These are phyloP conservation scores for Candida sonorensis DNA, from an alignment of 805 yeast species.

Conservation along the genomic window DNA sequence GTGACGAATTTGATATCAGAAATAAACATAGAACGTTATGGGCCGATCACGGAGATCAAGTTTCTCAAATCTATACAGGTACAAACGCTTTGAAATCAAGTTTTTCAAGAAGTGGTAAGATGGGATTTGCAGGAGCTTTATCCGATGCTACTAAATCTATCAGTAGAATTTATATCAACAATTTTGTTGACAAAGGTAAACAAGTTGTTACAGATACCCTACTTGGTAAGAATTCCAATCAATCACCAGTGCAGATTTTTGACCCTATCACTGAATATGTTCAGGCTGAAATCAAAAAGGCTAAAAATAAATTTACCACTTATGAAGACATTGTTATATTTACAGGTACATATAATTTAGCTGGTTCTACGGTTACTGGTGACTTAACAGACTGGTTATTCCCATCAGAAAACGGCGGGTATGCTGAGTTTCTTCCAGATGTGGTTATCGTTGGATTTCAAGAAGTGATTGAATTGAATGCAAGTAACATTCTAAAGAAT, in stretches of 20 bases:
- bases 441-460: slow-evolving; percentile 87
- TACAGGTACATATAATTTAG: slow-evolving; percentile 83
- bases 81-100: slow-evolving; percentile 96
- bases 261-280: slow-evolving; percentile 89
- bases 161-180: slow-evolving; percentile 89
- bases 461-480: slow-evolving; percentile 88
- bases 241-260: slow-evolving; percentile 62
- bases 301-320: slow-evolving; percentile 50
- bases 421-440: slow-evolving; percentile 53
- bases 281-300: slow-evolving; percentile 48
- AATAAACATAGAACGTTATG: slow-evolving; percentile 79
- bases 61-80: slow-evolving; percentile 93
- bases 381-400: slow-evolving; percentile 78
- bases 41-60: slow-evolving; percentile 99
- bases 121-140: slow-evolving; percentile 95
- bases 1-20: slow-evolving; percentile 42
- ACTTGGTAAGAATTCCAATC: slow-evolving; percentile 74
- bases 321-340: slow-evolving; percentile 55
- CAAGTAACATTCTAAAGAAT: slow-evolving; percentile 82
- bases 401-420: slow-evolving; percentile 53
- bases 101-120: slow-evolving; percentile 89
- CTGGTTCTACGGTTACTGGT: slow-evolving; percentile 54
- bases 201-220: slow-evolving; percentile 86
- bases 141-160: slow-evolving; percentile 96
- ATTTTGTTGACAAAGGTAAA: slow-evolving; percentile 85